Base-by-base conservation (phyloP, 208 protist genomes). In the Leishmania aethiopica region DNA sequence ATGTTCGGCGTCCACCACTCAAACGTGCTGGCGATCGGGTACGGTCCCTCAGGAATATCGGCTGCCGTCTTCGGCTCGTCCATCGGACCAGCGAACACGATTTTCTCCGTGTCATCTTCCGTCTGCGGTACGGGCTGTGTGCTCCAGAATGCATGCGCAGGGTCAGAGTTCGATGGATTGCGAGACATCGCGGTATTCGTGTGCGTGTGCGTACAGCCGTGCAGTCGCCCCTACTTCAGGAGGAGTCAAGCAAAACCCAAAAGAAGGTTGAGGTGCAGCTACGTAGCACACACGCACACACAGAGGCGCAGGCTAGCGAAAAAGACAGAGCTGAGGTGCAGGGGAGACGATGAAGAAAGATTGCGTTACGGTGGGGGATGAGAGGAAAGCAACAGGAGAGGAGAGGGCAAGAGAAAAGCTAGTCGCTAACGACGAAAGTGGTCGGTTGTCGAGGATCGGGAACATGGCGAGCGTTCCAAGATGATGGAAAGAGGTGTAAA, bases 1-100 rank as follows among this genome's bases (percentile, higher is more conserved):
- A 99, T 76, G 86, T 99, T 87, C 1, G 97, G 87, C 17, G 95
- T 91, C 86, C 89, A 94, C 99, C 99, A 99, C 89, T 99, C 98
- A 84, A 99, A 99, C 0, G 88, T 93, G 32, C 81, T 90, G 25
- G 98, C 96, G 47, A 99, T 86, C 5, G 90, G 80, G 72, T 97
- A 96, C 37, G 99, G 98, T 75, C 98, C 94, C 22, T 84, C 85
- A 10, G 86, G 82, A 8, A 99, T 90, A 11, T 99, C 96, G 22
- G 97, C 93, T 22, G 96, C 85, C 59, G 90, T 96, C 70, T 94
- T 95, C 13, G 82, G 88, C 2, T 53, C 73, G 69, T 97, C 93
- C 70, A 97, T 84, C 40, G 93, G 93, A 10, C 93, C 92, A 8
- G 83, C 83, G n/a, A 83, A 80, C 7, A 86, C 66, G 1, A 86